phyloP scores from a whole-genome alignment of 2,329 filamentous ascomycete genomes.

The Colletotrichum phormii region DNA sequence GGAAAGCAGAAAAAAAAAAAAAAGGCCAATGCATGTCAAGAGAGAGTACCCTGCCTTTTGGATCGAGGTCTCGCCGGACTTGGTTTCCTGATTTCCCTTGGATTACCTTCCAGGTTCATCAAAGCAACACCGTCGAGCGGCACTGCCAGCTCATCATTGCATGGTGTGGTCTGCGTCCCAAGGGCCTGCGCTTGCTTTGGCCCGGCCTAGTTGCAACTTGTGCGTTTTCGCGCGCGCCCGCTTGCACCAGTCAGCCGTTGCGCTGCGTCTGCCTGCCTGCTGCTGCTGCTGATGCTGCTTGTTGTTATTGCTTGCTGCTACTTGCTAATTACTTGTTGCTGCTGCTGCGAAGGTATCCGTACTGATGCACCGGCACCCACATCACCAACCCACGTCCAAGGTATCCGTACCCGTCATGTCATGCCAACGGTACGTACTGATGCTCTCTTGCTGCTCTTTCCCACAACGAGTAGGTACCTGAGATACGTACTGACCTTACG shows the following conservation, averaged over 20 bases:
- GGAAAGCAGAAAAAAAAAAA: not conserved
- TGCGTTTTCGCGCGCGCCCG: slow-evolving; percentile 47
- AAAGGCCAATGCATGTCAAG: not conserved
- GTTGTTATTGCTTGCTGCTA: not conserved
- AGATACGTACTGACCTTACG: not conserved
- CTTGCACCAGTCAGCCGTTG: slow-evolving; percentile 21
- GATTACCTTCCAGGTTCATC: not conserved
- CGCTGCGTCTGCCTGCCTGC: slow-evolving; percentile 18
- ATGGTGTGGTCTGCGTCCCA: slow-evolving; percentile 70
- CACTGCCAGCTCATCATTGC: slow-evolving; percentile 84
- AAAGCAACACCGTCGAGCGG: slow-evolving; percentile 42
- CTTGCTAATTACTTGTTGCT: not conserved
- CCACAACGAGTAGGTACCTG: not conserved
- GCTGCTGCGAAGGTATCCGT: not conserved
- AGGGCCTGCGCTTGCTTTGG: slow-evolving; percentile 51
- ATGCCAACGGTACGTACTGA: not conserved
- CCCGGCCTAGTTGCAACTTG: slow-evolving; percentile 44
- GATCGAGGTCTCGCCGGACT: slow-evolving; percentile 17
- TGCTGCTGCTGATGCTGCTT: not conserved
- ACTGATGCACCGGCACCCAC: not conserved
- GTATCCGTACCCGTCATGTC: not conserved
- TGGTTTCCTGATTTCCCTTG: not conserved
- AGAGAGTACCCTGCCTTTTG: not conserved
- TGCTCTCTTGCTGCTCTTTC: not conserved
- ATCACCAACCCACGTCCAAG: not conserved